Base-by-base conservation (phyloP, 371 early-diverging fungal genomes). In the Syncephalastrum monosporum region DNA sequence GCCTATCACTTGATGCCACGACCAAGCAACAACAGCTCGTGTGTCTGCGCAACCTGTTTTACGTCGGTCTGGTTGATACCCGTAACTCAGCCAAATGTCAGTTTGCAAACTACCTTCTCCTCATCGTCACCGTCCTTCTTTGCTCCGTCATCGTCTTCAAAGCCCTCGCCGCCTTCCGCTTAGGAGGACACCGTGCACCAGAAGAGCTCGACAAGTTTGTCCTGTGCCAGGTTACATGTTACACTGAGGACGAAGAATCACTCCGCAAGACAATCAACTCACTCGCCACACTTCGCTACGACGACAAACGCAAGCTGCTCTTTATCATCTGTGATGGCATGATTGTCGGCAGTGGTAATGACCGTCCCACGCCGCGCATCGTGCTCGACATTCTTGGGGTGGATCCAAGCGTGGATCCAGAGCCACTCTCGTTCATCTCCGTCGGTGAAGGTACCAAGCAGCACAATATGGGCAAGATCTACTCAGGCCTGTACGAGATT, bases 341-440 rank as follows among this genome's bases (percentile, higher is more conserved):
- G 85, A 87, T 92, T 61, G 84, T 87, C 24, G 97, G 97, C 16
- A 76, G 83, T 54, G 96, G 93, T 23, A 93, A 94, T 65, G 92
- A 91, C 47, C 74, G 87, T 15, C 88, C 92, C 4, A 97, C 97
- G 0, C 95, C 95, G 1, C 77, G 88, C 27, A 94, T 94, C 50
- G 86, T 93, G 0, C 75, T 90, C 51, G 89, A 92, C 54, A 71
- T 95, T 44, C 79, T 94, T 6, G 91, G 91, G 17, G 84, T 90
- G 0, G 91, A 92, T 63, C 85, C 85, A 5, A 57, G 61, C 56
- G 75, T 85, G n/a, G 87, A 90, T 43, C 91, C 95, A 0, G 89
- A 90, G 53, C 86, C 94, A 3, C 75, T 88, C 51, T 81, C 84
- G 41, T 99, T 93, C 79, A 74, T 91, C 50, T 86, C 95, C 21